phyloP scores from a whole-genome alignment of 495 filamentous ascomycete genomes.

The Penicillium lividum region DNA sequence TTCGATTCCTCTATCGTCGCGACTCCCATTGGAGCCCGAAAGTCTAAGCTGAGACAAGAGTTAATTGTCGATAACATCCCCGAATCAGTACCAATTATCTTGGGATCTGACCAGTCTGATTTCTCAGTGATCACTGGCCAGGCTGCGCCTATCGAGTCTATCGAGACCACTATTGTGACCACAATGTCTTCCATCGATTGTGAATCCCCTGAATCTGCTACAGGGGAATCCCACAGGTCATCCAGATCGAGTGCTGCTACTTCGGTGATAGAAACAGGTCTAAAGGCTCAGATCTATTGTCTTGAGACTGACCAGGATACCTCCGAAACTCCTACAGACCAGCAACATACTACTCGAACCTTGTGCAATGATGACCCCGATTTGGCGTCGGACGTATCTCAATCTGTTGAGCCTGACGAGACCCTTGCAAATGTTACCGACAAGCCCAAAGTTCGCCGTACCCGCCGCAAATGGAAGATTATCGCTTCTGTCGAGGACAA shows the following conservation, averaged over 20 bases:
- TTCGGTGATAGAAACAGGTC: slow-evolving; percentile 33
- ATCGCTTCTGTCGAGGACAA: slow-evolving; percentile 48
- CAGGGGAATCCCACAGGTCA: slow-evolving; percentile 40
- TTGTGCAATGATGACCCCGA: too few relatives aligned
- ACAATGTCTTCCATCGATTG: slow-evolving; percentile 20
- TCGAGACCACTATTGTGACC: slow-evolving; percentile 7
- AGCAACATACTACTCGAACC: neutral
- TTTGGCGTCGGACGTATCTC: slow-evolving; percentile 5
- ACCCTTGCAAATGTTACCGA: slow-evolving; percentile 16
- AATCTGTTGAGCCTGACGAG: slow-evolving; percentile 31
- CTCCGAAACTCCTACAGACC: slow-evolving; percentile 15
- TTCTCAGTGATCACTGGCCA: neutral
- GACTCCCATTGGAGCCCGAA: slow-evolving; percentile 8
- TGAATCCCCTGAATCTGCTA: slow-evolving; percentile 34
- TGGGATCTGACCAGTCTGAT: slow-evolving; percentile 2
- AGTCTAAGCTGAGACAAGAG: slow-evolving; percentile 24
- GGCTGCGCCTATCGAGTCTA: slow-evolving; percentile 4
- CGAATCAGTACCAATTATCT: slow-evolving; percentile 10
- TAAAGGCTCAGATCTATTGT: slow-evolving; percentile 32
- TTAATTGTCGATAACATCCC: slow-evolving; percentile 11
- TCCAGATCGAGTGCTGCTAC: slow-evolving; percentile 42
- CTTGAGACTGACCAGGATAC: slow-evolving; percentile 6
- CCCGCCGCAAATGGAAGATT: slow-evolving; percentile 30
- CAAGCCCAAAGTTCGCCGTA: slow-evolving; percentile 23
- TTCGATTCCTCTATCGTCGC: slow-evolving; percentile 4